These are phyloP conservation scores for Citrullus amarus DNA, from an alignment of 306 rosid genomes.

Conservation along the genomic window DNA sequence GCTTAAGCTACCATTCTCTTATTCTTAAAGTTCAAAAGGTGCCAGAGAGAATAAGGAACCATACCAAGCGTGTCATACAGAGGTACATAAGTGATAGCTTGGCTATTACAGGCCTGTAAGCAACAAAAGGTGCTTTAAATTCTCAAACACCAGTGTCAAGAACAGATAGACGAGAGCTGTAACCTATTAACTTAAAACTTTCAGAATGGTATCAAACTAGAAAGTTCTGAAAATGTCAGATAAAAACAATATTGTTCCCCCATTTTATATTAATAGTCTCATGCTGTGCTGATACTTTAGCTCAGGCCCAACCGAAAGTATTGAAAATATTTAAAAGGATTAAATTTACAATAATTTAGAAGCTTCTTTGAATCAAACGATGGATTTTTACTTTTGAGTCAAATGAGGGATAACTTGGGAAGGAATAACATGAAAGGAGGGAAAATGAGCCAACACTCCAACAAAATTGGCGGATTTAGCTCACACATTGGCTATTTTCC, in stretches of 20 bases:
- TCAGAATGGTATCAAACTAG: neutral
- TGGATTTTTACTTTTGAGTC: neutral
- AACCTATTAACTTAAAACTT: neutral
- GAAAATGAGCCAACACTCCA: neutral
- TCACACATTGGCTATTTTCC: neutral
- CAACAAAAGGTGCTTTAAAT: neutral
- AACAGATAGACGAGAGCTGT: neutral
- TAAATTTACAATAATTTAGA: too few relatives aligned
- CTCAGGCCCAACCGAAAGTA: neutral
- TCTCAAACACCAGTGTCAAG: neutral
- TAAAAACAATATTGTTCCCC: neutral
- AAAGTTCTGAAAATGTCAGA: neutral
- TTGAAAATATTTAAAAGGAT: neutral
- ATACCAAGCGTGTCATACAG: conserved; percentile 80
- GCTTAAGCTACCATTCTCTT: neutral
- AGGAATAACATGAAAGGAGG: neutral
- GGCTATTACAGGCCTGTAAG: conserved; percentile 73
- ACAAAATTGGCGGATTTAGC: neutral
- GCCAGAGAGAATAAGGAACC: conserved; percentile 6
- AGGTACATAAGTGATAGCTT: conserved; percentile 63
- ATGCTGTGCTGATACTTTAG: neutral
- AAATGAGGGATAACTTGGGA: neutral
- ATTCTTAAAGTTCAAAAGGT: neutral
- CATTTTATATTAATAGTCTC: neutral
- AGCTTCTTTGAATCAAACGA: too few relatives aligned